Evolutionary conservation across 768 basidiomycete genomes (phyloP).

Genomic region (Sporobolomyces pararoseus): DNA sequence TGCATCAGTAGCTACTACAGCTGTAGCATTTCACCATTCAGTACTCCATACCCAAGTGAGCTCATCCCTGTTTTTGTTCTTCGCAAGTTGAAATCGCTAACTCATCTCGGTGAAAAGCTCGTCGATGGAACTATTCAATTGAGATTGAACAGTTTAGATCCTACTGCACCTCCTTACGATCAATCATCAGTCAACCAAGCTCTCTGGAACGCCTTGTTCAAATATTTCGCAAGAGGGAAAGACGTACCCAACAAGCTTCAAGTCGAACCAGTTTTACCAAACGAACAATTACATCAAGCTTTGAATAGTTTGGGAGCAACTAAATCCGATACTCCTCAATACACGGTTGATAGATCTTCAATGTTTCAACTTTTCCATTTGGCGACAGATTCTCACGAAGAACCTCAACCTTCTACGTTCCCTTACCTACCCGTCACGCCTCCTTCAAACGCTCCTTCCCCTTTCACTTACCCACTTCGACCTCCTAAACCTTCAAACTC

Average conservation of each 20-base stretch:
- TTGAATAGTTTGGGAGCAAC: conserved; percentile 25
- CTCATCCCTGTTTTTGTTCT: neutral
- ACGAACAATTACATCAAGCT: conserved; percentile 24
- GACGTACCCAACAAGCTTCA: conserved; percentile 18
- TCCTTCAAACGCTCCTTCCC: conserved; percentile 2
- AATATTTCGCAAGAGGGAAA: conserved; percentile 27
- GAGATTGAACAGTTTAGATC: conserved; percentile 40
- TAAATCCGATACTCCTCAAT: conserved; percentile 9
- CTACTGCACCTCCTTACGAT: conserved; percentile 30
- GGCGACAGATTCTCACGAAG: conserved; percentile 29
- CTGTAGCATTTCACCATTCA: conserved; percentile 36
- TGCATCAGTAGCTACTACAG: conserved; percentile 22
- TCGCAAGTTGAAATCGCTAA: neutral
- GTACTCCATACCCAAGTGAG: conserved; percentile 36
- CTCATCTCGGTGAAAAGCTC: neutral
- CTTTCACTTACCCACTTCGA: conserved; percentile 35
- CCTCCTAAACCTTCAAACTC: conserved; percentile 25
- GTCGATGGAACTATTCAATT: conserved; percentile 33
- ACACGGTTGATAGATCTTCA: conserved; percentile 31
- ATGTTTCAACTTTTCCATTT: conserved; percentile 36
- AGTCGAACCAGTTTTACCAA: conserved; percentile 35
- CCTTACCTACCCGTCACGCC: conserved; percentile 26
- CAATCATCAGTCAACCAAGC: conserved; percentile 29
- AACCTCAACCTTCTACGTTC: conserved; percentile 12
- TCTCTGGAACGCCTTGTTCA: conserved; percentile 37